Base-by-base conservation (phyloP, 2,329 filamentous ascomycete genomes). In the Fusarium veterinarium region DNA sequence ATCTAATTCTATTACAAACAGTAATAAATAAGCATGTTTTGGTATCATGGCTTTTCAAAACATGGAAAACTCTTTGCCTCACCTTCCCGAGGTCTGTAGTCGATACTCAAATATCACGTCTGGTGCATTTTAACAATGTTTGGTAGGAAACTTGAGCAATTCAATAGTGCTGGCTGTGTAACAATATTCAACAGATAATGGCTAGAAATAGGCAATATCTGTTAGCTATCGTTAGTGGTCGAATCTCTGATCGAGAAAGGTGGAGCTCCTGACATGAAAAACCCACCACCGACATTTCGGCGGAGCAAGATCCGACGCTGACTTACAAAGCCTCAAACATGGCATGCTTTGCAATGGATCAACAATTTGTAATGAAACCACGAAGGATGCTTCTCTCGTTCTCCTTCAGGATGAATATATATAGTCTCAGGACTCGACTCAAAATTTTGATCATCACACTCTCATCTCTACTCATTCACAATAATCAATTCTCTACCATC, bases 241-340 rank as follows among this genome's bases (percentile, higher is more conserved):
- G 25, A 25, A 25, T 6, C 25, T 6, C 25, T 25, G 25, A 25
- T 25, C 25, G 25, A 25, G 25, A n/a, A 11, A 7, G 25, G 42
- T 58, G 63, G 60, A 6, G 31, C 9, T 4, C 8, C 19, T 28
- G 17, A 10, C 14, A 17, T 25, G 30, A 42, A 17, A 25, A 25
- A 25, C 25, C 28, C 38, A n/a, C 25, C 35, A 6, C 64, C 64
- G 64, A 52, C 19, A 62, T 33, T 61, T 67, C 64, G 64, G 64
- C 64, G 64, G 64, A 67, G 45, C 35, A 48, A 37, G 28, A 31
- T 17, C 35, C 17, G 30, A 40, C 9, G 4, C 42, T 46, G 63
- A 67, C 64, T 67, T 61, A 67, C 63, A 67, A 67, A 67, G 46
- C 63, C 8, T 60, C 63, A 62, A 67, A 67, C 23, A 51, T 46